Evolutionary conservation across 225 moss, liverwort and hornwort species (phyloP).

Genomic region (Takakia lepidozioides): DNA sequence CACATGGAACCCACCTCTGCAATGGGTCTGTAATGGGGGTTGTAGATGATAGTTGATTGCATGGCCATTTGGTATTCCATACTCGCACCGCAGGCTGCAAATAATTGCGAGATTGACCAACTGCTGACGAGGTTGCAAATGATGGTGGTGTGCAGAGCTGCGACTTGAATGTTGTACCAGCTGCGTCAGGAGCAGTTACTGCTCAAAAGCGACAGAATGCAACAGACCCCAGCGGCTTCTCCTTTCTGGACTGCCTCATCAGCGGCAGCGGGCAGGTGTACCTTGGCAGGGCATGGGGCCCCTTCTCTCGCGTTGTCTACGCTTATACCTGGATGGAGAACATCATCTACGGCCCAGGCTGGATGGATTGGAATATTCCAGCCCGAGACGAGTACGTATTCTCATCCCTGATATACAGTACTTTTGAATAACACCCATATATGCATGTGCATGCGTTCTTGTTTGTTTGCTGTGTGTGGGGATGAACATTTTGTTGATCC

Average conservation of each 20-base stretch:
- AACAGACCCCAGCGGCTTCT: conserved; percentile 14
- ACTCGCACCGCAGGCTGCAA: too few relatives aligned
- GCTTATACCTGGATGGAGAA: conserved; percentile 15
- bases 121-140: too few relatives aligned
- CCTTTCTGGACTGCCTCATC: conserved; percentile 17
- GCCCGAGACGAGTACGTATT: conserved; percentile 30
- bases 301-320: conserved; percentile 17
- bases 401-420: too few relatives aligned
- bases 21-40: too few relatives aligned
- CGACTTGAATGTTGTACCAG: conserved; percentile 34
- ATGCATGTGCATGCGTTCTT: too few relatives aligned
- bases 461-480: too few relatives aligned
- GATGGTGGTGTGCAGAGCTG: conserved; percentile 41
- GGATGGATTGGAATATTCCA: conserved; percentile 47
- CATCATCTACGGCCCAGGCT: conserved; percentile 18
- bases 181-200: conserved; percentile 11
- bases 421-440: too few relatives aligned
- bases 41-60: too few relatives aligned
- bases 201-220: conserved; percentile 13
- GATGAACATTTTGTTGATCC: too few relatives aligned
- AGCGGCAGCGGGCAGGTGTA: conserved; percentile 15
- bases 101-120: too few relatives aligned
- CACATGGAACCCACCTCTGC: too few relatives aligned
- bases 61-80: too few relatives aligned
- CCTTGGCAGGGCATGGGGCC: conserved; percentile 14